A percentile compares a stretch with the other conserved stretches of the same genome.
These are phyloP conservation scores for Nitzschia sp. DNA, from an alignment of 108 stramenopile genomes.

Conservation along the genomic window DNA sequence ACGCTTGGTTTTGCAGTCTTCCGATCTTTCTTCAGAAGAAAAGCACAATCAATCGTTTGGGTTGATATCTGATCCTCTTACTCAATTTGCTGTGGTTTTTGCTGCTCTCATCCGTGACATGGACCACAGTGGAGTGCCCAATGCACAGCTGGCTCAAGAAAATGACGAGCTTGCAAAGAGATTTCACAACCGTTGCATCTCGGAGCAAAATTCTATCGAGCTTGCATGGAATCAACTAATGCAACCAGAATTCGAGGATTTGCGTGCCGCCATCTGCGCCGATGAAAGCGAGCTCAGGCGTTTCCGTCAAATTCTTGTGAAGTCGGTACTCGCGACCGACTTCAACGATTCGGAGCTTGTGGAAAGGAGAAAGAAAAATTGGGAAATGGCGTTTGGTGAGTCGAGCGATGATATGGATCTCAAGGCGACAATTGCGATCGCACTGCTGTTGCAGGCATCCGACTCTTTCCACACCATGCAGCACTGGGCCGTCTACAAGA, in stretches of 20 bases:
- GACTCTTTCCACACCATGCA: conserved; percentile 40
- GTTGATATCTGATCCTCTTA: conserved; percentile 35
- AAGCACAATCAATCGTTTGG: conserved; percentile 25
- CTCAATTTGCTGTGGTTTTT: conserved; percentile 48
- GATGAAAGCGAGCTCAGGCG: conserved; percentile 19
- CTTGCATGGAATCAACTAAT: conserved; percentile 42
- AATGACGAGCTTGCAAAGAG: conserved; percentile 19
- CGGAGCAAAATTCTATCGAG: conserved; percentile 37
- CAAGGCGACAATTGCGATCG: conserved; percentile 15
- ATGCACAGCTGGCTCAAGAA: conserved; percentile 33
- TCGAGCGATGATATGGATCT: conserved; percentile 1
- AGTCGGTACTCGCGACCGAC: conserved; percentile 35
- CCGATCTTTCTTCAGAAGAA: conserved; percentile 1
- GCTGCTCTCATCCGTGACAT: conserved; percentile 48
- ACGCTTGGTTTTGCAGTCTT: conserved; percentile 9
- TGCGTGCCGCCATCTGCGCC: conserved; percentile 19
- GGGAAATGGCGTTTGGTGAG: conserved; percentile 40
- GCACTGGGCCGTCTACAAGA: conserved; percentile 37
- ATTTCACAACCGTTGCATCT: conserved; percentile 31
- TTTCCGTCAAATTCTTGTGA: conserved; percentile 20
- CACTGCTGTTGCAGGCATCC: conserved; percentile 1
- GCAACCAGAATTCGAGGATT: conserved; percentile 39
- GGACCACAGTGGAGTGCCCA: conserved; percentile 43
- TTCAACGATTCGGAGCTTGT: conserved; percentile 27
- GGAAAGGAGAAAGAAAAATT: conserved; percentile 20